Evolutionary conservation across 257 asterid genomes (phyloP).

Genomic region (Solanum lycopersicoides): DNA sequence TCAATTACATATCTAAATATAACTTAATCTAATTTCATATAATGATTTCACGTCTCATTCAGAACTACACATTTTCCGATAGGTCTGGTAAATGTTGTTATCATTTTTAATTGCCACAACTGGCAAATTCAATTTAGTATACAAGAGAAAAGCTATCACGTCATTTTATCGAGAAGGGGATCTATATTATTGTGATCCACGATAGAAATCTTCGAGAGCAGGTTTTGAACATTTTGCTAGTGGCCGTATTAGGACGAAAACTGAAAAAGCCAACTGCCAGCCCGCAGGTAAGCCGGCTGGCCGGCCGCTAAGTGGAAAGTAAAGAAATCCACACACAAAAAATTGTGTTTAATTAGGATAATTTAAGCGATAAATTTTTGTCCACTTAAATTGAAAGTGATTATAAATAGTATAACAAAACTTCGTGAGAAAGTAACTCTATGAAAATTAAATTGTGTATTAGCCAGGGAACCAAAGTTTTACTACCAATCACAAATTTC

Average conservation of each 20-base stretch:
- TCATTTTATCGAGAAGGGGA: neutral
- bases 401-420: neutral
- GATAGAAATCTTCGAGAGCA: neutral
- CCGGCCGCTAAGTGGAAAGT: neutral
- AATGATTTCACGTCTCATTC: neutral
- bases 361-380: neutral
- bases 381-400: neutral
- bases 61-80: neutral
- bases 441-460: neutral
- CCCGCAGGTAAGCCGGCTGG: neutral
- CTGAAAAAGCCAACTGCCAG: neutral
- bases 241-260: neutral
- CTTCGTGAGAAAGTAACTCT: neutral
- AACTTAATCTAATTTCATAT: neutral
- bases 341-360: rapidly evolving
- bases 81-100: neutral
- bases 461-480: rapidly evolving
- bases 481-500: neutral
- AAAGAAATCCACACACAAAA: neutral
- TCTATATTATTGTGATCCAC: neutral
- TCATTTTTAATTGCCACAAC: neutral
- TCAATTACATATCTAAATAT: neutral
- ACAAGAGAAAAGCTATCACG: neutral
- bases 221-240: neutral
- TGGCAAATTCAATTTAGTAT: neutral